phyloP scores from a whole-genome alignment of 2,329 filamentous ascomycete species.

The Alternaria panax region DNA sequence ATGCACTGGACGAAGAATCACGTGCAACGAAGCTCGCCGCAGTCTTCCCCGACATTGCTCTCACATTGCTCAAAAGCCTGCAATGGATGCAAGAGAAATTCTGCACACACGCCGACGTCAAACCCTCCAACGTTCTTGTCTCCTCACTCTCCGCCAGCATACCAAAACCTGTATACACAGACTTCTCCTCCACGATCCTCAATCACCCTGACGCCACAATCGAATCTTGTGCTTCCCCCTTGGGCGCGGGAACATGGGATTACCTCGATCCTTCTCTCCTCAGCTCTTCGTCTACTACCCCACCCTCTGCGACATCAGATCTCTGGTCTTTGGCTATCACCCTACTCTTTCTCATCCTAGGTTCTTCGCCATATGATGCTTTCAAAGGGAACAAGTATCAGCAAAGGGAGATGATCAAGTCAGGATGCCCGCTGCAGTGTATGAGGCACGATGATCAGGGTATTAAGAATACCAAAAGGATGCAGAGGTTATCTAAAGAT shows the following conservation, averaged over 20 bases:
- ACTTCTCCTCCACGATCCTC: slow-evolving; percentile 53
- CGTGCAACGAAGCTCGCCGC: slow-evolving; percentile 48
- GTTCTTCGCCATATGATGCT: slow-evolving; percentile 52
- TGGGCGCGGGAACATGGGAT: slow-evolving; percentile 57
- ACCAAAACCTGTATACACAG: slow-evolving; percentile 48
- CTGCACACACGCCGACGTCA: slow-evolving; percentile 56
- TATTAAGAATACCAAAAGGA: slow-evolving; percentile 34
- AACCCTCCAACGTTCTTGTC: slow-evolving; percentile 57
- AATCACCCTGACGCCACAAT: slow-evolving; percentile 11
- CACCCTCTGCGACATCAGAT: slow-evolving; percentile 49
- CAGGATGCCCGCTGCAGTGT: slow-evolving; percentile 52
- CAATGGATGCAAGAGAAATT: slow-evolving; percentile 52
- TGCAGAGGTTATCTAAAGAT: slow-evolving; percentile 37
- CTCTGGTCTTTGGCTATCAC: slow-evolving; percentile 57
- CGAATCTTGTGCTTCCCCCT: slow-evolving; percentile 26
- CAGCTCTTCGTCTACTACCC: slow-evolving; percentile 24
- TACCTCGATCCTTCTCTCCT: slow-evolving; percentile 53
- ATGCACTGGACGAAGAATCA: slow-evolving; percentile 28
- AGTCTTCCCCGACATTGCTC: slow-evolving; percentile 52
- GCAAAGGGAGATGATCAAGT: slow-evolving; percentile 55
- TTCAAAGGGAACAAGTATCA: slow-evolving; percentile 52
- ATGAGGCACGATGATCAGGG: slow-evolving; percentile 47
- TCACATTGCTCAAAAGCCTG: slow-evolving; percentile 51
- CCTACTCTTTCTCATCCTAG: slow-evolving; percentile 53
- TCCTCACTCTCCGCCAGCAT: slow-evolving; percentile 26